Conservation (phyloP, 495 filamentous ascomycete species). For the Tuber calosporum region DNA sequence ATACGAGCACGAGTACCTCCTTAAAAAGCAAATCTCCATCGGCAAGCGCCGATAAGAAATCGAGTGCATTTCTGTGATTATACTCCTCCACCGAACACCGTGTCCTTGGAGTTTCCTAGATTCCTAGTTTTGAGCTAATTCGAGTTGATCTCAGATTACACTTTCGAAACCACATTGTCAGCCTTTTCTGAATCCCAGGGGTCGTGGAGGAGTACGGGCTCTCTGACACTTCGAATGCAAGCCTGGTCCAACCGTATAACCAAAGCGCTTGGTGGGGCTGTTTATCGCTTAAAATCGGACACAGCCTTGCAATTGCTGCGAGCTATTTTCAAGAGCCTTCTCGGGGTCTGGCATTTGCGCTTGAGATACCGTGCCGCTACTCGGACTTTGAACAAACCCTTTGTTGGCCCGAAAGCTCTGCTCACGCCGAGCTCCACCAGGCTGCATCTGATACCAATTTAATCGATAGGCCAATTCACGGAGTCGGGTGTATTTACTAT, state of each 20-base stretch:
- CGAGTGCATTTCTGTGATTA: slow-evolving; percentile 1
- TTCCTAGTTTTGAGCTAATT: not conserved
- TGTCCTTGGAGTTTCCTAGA: not conserved
- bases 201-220: not conserved
- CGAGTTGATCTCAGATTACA: not conserved
- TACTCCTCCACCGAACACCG: not conserved
- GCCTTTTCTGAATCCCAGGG: not conserved
- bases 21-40: not conserved
- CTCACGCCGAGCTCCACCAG: not conserved
- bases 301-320: not conserved
- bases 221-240: not conserved
- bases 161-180: not conserved
- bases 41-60: not conserved
- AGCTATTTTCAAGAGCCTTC: not conserved
- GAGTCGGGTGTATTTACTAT: not conserved
- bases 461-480: not conserved
- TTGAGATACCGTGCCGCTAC: not conserved
- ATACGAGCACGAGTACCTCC: not conserved
- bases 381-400: not conserved
- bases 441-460: not conserved
- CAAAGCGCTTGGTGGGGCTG: not conserved
- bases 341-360: not conserved
- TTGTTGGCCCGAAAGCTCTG: not conserved
- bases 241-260: not conserved
- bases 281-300: not conserved